These are phyloP conservation scores for Fusarium siculi DNA, from an alignment of 2,329 filamentous ascomycete species.

Conservation along the genomic window DNA sequence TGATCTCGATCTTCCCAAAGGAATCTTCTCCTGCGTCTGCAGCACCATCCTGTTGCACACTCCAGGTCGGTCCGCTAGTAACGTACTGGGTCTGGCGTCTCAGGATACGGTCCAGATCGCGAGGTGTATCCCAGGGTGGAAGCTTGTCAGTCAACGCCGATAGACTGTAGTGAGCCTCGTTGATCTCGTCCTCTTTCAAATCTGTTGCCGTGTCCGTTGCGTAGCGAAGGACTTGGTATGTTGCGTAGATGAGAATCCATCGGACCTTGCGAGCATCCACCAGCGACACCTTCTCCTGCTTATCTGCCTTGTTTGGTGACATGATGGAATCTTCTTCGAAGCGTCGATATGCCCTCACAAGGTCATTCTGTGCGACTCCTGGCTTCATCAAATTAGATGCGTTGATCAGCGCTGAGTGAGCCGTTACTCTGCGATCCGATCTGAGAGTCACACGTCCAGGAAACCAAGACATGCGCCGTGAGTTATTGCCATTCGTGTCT, in stretches of 20 bases:
- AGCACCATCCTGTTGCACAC: slow-evolving; percentile 13
- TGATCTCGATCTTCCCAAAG: slow-evolving; percentile 54
- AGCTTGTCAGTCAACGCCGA: slow-evolving; percentile 55
- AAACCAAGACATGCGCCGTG: slow-evolving; percentile 56
- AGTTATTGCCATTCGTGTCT: slow-evolving; percentile 46
- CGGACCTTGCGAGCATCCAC: slow-evolving; percentile 79
- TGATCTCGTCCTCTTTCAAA: slow-evolving; percentile 67
- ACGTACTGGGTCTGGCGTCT: slow-evolving; percentile 46
- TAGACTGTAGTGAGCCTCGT: slow-evolving; percentile 67
- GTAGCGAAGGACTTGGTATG: slow-evolving; percentile 76
- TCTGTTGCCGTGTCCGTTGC: slow-evolving; percentile 70
- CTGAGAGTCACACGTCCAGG: slow-evolving; percentile 54
- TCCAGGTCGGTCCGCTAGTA: slow-evolving; percentile 15
- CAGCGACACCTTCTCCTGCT: slow-evolving; percentile 62
- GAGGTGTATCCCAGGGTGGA: slow-evolving; percentile 58
- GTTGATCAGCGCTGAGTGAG: slow-evolving; percentile 63
- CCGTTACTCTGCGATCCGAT: slow-evolving; percentile 59
- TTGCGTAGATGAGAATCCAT: slow-evolving; percentile 80
- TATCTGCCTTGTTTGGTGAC: slow-evolving; percentile 63
- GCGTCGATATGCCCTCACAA: slow-evolving; percentile 74
- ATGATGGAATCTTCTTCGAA: slow-evolving; percentile 73
- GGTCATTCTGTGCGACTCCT: slow-evolving; percentile 56
- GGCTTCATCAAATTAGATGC: slow-evolving; percentile 59
- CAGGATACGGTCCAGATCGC: slow-evolving; percentile 42
- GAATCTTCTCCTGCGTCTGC: slow-evolving; percentile 5